These are phyloP conservation scores for Poa annua DNA, from an alignment of 176 grass and related monocot species.

Conservation along the genomic window DNA sequence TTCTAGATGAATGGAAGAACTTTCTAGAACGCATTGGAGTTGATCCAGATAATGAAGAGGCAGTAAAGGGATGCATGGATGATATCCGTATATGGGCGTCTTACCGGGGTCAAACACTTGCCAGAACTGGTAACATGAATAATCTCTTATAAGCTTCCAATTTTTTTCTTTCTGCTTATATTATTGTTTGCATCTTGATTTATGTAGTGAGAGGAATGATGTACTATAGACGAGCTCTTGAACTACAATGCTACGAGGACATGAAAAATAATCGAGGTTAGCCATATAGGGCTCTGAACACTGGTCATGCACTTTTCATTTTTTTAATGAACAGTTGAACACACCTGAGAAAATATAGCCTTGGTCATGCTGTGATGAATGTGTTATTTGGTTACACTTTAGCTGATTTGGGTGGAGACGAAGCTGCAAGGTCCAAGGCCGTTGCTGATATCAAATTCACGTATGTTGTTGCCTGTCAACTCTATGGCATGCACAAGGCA, in stretches of 20 bases:
- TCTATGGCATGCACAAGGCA: constrained; percentile 74
- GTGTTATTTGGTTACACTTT: constrained; percentile 36
- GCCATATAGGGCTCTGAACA: constrained; percentile 27
- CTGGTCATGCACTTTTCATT: constrained; percentile 39
- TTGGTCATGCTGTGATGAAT: constrained; percentile 23
- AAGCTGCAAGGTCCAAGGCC: constrained; percentile 42
- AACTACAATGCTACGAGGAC: constrained; percentile 66
- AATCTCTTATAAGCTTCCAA: constrained; percentile 27
- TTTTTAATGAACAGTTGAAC: constrained; percentile 9
- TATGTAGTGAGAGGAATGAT: constrained; percentile 83
- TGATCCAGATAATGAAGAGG: constrained; percentile 41
- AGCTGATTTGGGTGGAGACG: constrained; percentile 45
- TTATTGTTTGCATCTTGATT: constrained; percentile 32
- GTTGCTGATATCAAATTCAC: constrained; percentile 83
- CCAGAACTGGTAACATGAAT: constrained; percentile 68
- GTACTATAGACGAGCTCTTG: constrained; percentile 75
- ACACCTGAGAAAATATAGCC: constrained; percentile 1
- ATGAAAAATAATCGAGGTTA: constrained; percentile 50
- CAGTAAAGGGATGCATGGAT: constrained; percentile 50
- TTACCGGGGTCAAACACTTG: constrained; percentile 77
- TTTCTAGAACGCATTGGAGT: constrained; percentile 60
- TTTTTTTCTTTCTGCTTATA: constrained; percentile 22
- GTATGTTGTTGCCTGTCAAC: constrained; percentile 79
- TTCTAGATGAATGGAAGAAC: constrained; percentile 79
- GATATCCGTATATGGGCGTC: constrained; percentile 70